Conservation (phyloP, 495 filamentous ascomycete genomes). For the Zalerion maritima region DNA sequence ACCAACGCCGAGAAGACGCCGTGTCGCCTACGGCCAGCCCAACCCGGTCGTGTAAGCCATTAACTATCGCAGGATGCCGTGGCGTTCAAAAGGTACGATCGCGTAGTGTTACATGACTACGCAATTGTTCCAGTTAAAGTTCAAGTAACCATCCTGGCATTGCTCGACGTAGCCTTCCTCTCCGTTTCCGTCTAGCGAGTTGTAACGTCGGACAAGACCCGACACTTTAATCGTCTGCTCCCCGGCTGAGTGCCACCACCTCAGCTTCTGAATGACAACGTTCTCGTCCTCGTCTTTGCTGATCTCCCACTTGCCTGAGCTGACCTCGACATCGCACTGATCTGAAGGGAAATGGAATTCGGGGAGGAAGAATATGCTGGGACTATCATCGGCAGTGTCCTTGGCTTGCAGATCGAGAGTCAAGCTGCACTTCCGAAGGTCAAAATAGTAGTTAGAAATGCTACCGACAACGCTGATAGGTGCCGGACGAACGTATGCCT, state of each 20-base stretch:
- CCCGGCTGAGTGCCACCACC: slow-evolving; percentile 84
- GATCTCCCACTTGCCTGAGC: slow-evolving; percentile 80
- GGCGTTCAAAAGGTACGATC: slow-evolving; percentile 3
- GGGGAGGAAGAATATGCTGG: slow-evolving; percentile 78
- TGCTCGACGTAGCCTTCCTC: slow-evolving; percentile 37
- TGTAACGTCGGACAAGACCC: slow-evolving; percentile 44
- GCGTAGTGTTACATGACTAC: slow-evolving; percentile 22
- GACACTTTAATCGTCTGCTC: slow-evolving; percentile 66
- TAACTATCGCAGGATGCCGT: too few species aligned
- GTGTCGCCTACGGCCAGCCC: too few species aligned
- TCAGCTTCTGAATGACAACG: slow-evolving; percentile 54
- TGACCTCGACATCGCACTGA: slow-evolving; percentile 52
- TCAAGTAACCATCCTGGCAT: slow-evolving; percentile 24
- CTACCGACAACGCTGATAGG: slow-evolving; percentile 61
- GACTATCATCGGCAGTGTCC: slow-evolving; percentile 38
- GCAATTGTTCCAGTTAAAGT: slow-evolving; percentile 20
- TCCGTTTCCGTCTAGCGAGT: slow-evolving; percentile 16
- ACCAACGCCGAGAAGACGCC: too few species aligned
- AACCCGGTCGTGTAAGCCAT: too few species aligned
- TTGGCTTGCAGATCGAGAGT: slow-evolving; percentile 46
- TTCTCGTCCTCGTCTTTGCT: slow-evolving; percentile 51
- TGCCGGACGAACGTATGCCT: slow-evolving; percentile 79
- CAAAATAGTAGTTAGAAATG: slow-evolving; percentile 57
- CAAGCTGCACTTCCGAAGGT: slow-evolving; percentile 62
- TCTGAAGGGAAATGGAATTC: slow-evolving; percentile 84